Evolutionary conservation across 2,329 filamentous ascomycete species (phyloP).

Genomic region (Didymella arachidicola): DNA sequence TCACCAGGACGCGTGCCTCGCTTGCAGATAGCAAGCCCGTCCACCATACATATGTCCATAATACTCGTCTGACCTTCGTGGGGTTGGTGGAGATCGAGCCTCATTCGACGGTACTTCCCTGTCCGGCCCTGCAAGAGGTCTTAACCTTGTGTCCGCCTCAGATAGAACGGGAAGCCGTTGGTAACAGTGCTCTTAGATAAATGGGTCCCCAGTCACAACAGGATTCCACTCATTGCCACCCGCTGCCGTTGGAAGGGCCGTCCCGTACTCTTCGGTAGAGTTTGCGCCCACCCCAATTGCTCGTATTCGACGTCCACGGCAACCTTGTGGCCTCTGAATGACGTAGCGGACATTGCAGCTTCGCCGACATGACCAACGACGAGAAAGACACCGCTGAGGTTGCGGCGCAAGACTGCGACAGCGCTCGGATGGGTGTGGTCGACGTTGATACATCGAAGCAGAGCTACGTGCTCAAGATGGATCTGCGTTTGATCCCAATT

Average conservation of each 20-base stretch:
- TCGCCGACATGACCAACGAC: constrained; percentile 14
- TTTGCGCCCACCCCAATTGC: background rate
- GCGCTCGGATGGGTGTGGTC: constrained; percentile 22
- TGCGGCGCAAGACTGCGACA: constrained; percentile 23
- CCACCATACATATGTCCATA: constrained; percentile 1
- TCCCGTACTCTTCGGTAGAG: constrained; percentile 4
- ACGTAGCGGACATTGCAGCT: background rate
- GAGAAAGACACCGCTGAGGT: constrained; percentile 30
- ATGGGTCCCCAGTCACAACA: constrained; percentile 1
- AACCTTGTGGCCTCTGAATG: background rate
- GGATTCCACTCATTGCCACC: constrained; percentile 5
- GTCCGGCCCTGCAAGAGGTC: background rate
- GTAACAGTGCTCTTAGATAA: constrained; percentile 3
- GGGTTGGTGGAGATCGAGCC: background rate
- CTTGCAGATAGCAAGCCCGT: background rate
- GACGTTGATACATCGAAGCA: constrained; percentile 16
- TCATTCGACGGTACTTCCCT: background rate
- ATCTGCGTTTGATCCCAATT: constrained; percentile 66
- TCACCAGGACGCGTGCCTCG: background rate
- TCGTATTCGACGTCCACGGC: background rate
- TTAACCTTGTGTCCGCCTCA: background rate
- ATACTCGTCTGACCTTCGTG: background rate
- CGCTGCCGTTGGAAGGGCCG: constrained; percentile 10
- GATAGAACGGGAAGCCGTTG: background rate
- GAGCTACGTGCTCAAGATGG: constrained; percentile 66